Conservation (phyloP, 1,139 yeast genomes). For the Debaryomyces psychrophilus region DNA sequence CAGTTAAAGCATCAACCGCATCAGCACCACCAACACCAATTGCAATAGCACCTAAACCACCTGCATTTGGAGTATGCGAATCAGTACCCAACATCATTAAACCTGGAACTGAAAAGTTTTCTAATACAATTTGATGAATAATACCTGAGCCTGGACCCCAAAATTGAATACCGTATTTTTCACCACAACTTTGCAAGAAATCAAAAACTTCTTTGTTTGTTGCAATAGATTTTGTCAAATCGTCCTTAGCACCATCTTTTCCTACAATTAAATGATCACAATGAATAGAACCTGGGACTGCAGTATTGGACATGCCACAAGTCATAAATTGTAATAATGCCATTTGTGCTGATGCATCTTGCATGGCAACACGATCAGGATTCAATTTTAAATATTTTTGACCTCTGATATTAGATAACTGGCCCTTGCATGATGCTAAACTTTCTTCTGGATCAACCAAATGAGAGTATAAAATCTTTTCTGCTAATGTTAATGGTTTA, state of each 20-base stretch:
- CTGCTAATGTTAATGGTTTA: constrained; percentile 87
- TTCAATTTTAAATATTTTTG: constrained; percentile 80
- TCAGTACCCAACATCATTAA: constrained; percentile 96
- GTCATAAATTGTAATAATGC: constrained; percentile 97
- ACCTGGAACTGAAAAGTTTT: constrained; percentile 94
- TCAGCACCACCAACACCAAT: constrained; percentile 99
- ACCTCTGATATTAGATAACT: constrained; percentile 71
- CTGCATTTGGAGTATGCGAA: constrained; percentile 97
- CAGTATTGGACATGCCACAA: constrained; percentile 82
- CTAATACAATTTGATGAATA: constrained; percentile 94
- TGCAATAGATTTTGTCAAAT: constrained; percentile 72
- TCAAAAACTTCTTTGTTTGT: constrained; percentile 93
- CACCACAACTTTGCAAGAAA: constrained; percentile 87
- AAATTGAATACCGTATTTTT: constrained; percentile 91
- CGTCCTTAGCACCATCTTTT: constrained; percentile 83
- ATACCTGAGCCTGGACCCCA: constrained; percentile 99
- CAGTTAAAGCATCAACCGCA: constrained; percentile 95
- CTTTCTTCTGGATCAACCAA: constrained; percentile 83
- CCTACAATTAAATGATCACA: constrained; percentile 98
- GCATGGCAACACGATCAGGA: constrained; percentile 99
- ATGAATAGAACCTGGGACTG: constrained; percentile 93
- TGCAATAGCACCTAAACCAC: constrained; percentile 96
- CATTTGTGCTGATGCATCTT: constrained; percentile 98
- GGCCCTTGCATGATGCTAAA: constrained; percentile 50
- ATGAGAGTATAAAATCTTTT: constrained; percentile 91